Base-by-base conservation (phyloP, 164 flowering plant species). In the Warburgia ugandensis region DNA sequence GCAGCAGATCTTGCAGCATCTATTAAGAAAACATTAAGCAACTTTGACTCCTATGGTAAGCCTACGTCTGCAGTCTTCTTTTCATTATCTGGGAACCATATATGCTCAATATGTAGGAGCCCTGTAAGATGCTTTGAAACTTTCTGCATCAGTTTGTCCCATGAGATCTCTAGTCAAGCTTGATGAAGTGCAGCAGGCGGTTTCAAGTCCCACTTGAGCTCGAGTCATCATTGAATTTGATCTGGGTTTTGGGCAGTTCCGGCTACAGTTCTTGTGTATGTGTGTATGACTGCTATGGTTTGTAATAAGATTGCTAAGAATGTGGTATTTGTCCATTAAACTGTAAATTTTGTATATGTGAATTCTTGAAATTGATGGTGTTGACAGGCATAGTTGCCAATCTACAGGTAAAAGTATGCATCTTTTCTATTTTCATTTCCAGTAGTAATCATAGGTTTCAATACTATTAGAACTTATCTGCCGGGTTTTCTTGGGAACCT, bases 1-100 rank as follows among this genome's bases (percentile, higher is more conserved):
- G 80, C 85, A 29, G 49, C 65, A 30, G 77, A 81, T 48, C 65
- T 84, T 28, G 44, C 80, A 41, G 45, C 59, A 11, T 70, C 81
- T 0, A 70, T 76, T 22, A 64, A 68, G 60, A 72, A 64, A 7
- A 56, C 47, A 45, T 10, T 80, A 20, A 46, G 50, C 14, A 30
- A 45, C 17, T 65, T 69, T n/a, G 50, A 55, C 74, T 14, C 72
- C 70, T 6, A 16, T 21, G 75, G 92, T 86, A 73, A 13, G 60
- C n/a, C 6, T 21, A 29, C 35, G 17, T 29, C 3, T 16, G 6
- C 31, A 5, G 28, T 16, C 45, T 45, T 21, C 9, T 37, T 37
- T 20, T 8, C 17, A 3, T 1, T 5, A 10, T 37, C 17, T 37
- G 17, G 14, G 41, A 14, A 14, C 41, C 2, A 14, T n/a, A n/a